These are phyloP conservation scores for Trichoderma breve DNA, from an alignment of 2,329 filamentous ascomycete species.

Conservation along the genomic window DNA sequence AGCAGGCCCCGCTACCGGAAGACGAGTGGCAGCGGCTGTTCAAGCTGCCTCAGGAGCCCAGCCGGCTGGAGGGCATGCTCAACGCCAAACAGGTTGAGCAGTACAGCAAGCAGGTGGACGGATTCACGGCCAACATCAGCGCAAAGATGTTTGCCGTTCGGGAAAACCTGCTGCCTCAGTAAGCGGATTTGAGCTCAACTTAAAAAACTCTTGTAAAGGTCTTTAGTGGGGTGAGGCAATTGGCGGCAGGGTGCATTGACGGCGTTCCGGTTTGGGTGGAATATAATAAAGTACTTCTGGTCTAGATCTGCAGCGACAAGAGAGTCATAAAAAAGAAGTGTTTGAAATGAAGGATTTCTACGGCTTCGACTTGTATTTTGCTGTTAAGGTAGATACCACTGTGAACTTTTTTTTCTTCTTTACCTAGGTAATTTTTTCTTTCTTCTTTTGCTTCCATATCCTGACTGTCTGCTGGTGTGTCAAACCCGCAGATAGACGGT, in stretches of 20 bases:
- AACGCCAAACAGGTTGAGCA: slow-evolving; percentile 96
- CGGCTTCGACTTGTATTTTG: slow-evolving; percentile 14
- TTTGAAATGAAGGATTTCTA: slow-evolving; percentile 13
- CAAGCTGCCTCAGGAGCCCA: slow-evolving; percentile 95
- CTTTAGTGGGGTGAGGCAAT: slow-evolving; percentile 20
- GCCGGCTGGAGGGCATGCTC: slow-evolving; percentile 86
- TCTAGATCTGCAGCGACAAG: slow-evolving; percentile 37
- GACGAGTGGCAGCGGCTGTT: slow-evolving; percentile 98
- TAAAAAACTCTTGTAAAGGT: slow-evolving; percentile 6
- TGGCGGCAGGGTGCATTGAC: slow-evolving; percentile 39
- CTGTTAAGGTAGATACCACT: slow-evolving; percentile 17
- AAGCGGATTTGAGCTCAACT: slow-evolving; percentile 20
- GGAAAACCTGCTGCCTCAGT: slow-evolving; percentile 62
- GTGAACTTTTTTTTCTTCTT: slow-evolving; percentile 1
- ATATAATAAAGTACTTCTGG: slow-evolving; percentile 39
- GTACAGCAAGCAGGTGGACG: slow-evolving; percentile 95
- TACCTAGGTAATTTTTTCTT: background rate
- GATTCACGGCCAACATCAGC: slow-evolving; percentile 86
- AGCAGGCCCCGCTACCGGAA: slow-evolving; percentile 86
- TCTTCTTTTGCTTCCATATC: background rate
- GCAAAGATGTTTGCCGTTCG: slow-evolving; percentile 98
- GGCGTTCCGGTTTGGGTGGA: slow-evolving; percentile 43
- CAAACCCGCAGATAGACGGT: background rate
- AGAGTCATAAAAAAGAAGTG: slow-evolving; percentile 24
- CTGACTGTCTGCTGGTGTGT: background rate